phyloP scores from a whole-genome alignment of 345 rosid genomes.

The Populus ilicifolia region DNA sequence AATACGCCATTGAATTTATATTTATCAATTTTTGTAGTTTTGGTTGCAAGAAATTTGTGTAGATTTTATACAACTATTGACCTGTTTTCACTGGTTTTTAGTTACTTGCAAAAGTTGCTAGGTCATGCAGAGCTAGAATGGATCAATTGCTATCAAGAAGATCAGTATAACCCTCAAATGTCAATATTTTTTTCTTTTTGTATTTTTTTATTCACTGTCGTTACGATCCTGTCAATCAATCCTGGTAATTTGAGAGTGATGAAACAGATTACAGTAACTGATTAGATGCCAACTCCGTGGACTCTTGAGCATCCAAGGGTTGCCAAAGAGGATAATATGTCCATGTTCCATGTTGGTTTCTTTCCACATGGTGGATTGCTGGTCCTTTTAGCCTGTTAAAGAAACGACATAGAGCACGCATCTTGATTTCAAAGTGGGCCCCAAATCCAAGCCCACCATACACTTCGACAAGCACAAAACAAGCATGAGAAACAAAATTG shows the following conservation, averaged over 20 bases:
- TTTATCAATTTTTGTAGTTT: too few relatives aligned
- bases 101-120: neutral
- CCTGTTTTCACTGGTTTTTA: neutral
- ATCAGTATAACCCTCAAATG: neutral
- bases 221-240: neutral
- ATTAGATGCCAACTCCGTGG: neutral
- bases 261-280: neutral
- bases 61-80: too few relatives aligned
- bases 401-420: neutral
- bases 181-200: neutral
- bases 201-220: neutral
- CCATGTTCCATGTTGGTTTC: neutral
- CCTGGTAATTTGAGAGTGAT: neutral
- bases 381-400: neutral
- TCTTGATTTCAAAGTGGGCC: slow-evolving; percentile 38
- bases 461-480: neutral
- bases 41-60: neutral
- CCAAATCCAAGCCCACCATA: slow-evolving; percentile 26
- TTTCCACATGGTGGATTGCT: neutral
- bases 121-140: neutral
- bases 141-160: neutral
- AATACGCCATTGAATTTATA: neutral
- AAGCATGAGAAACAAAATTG: slow-evolving; percentile 12
- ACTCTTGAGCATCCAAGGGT: neutral
- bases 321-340: neutral